Percentiles rank a stretch among this genome's conserved stretches.
phyloP scores from a whole-genome alignment of 2,329 filamentous ascomycete genomes.

The Neopestalotiopsis rosae region DNA sequence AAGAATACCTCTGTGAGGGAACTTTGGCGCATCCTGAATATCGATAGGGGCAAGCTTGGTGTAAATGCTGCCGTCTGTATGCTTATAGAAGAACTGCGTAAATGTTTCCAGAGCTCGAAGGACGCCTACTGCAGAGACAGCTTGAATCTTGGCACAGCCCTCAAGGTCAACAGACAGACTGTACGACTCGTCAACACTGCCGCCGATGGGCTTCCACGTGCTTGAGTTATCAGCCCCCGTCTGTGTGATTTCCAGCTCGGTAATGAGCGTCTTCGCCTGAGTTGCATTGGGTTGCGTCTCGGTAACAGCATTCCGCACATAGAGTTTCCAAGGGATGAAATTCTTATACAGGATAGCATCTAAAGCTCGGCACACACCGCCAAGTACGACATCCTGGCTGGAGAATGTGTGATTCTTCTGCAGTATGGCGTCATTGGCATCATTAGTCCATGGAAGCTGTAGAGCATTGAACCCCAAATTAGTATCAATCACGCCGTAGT shows the following conservation, averaged over 20 bases:
- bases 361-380: conserved; percentile 63
- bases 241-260: conserved; percentile 66
- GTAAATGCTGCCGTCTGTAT: conserved; percentile 68
- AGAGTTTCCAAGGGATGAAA: conserved; percentile 81
- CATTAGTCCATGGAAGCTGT: conserved; percentile 55
- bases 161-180: conserved; percentile 62
- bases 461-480: conserved; percentile 37
- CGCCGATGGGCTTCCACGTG: conserved; percentile 65
- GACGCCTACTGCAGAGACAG: conserved; percentile 71
- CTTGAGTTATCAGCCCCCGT: conserved; percentile 56
- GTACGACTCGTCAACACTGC: conserved; percentile 78
- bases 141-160: conserved; percentile 67
- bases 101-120: conserved; percentile 78
- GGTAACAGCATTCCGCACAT: conserved; percentile 61
- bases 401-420: conserved; percentile 43
- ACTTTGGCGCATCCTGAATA: conserved; percentile 77
- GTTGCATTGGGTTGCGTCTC: conserved; percentile 66
- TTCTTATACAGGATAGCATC: conserved; percentile 69
- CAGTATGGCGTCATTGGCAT: conserved; percentile 32
- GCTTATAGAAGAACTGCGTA: conserved; percentile 78
- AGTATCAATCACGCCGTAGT: conserved; percentile 22
- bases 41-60: conserved; percentile 72
- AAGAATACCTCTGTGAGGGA: conserved; percentile 78
- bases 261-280: conserved; percentile 55
- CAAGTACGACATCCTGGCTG: conserved; percentile 60